Percentiles rank a stretch among this genome's conserved stretches.
These are phyloP conservation scores for Citeromyces nyonsensis DNA, from an alignment of 805 yeast genomes.

Conservation along the genomic window DNA sequence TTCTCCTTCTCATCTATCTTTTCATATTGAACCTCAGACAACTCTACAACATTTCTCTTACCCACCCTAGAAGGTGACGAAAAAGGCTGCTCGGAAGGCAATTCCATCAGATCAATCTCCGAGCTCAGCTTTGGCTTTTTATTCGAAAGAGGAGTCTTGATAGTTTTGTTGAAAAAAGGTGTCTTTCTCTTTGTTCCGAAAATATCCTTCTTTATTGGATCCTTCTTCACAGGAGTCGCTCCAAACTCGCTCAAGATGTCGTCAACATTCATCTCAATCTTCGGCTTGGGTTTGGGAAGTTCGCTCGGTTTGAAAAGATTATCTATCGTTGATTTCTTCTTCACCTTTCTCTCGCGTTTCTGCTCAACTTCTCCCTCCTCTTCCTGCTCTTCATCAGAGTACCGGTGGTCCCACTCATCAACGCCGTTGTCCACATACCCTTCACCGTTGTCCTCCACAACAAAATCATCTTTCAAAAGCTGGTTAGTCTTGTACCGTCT, in stretches of 20 bases:
- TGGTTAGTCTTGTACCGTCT: slow-evolving; percentile 67
- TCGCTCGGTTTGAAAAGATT: slow-evolving; percentile 32
- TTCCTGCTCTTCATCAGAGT: slow-evolving; percentile 38
- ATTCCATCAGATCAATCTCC: no score
- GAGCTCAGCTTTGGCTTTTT: no score
- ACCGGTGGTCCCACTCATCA: slow-evolving; percentile 68
- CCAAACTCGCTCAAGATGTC: slow-evolving; percentile 51
- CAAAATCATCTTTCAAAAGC: slow-evolving; percentile 79
- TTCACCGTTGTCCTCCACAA: slow-evolving; percentile 85
- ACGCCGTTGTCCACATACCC: slow-evolving; percentile 92
- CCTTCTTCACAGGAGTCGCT: slow-evolving; percentile 5
- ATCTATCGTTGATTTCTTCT: slow-evolving; percentile 17
- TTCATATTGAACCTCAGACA: no score
- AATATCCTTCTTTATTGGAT: slow-evolving; percentile 1
- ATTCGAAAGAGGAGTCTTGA: no score
- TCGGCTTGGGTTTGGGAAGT: slow-evolving; percentile 11
- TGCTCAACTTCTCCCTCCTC: slow-evolving; percentile 12
- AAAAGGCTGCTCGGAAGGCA: no score
- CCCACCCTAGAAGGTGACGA: no score
- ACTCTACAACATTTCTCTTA: no score
- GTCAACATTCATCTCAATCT: slow-evolving; percentile 38
- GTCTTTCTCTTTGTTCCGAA: no score
- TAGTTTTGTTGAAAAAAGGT: no score
- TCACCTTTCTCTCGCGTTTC: slow-evolving; percentile 18
- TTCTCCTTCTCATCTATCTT: no score